Conservation (phyloP, 148 eudicot genomes). For the Chenopodium quinoa region DNA sequence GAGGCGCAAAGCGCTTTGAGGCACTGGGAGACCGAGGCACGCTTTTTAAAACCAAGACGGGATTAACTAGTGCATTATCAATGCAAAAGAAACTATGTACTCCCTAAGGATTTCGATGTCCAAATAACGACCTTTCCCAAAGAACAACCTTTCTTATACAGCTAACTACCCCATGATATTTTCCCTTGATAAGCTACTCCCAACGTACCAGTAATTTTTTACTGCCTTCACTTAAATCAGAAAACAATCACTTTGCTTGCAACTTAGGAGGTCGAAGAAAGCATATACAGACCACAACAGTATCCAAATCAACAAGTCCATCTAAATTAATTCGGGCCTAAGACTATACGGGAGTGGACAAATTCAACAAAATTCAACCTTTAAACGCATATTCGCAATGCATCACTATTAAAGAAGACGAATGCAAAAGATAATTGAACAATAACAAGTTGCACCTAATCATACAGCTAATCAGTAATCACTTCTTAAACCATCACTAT, state of each 20-base stretch:
- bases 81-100: background rate
- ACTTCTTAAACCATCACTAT: too few species aligned
- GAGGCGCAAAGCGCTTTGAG: too few species aligned
- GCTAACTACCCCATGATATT: background rate
- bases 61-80: background rate
- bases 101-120: background rate
- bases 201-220: background rate
- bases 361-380: background rate
- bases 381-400: background rate
- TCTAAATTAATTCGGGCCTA: background rate
- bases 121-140: background rate
- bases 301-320: background rate
- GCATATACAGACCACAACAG: background rate
- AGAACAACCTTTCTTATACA: background rate
- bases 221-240: background rate
- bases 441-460: too few species aligned
- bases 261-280: background rate
- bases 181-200: background rate
- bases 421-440: too few species aligned
- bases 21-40: too few species aligned
- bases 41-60: too few species aligned
- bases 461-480: too few species aligned
- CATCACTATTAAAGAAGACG: background rate
- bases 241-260: background rate
- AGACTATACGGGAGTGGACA: background rate